These are phyloP conservation scores for Leucosporidium creatinivorum DNA, from an alignment of 768 basidiomycete genomes.

Conservation along the genomic window DNA sequence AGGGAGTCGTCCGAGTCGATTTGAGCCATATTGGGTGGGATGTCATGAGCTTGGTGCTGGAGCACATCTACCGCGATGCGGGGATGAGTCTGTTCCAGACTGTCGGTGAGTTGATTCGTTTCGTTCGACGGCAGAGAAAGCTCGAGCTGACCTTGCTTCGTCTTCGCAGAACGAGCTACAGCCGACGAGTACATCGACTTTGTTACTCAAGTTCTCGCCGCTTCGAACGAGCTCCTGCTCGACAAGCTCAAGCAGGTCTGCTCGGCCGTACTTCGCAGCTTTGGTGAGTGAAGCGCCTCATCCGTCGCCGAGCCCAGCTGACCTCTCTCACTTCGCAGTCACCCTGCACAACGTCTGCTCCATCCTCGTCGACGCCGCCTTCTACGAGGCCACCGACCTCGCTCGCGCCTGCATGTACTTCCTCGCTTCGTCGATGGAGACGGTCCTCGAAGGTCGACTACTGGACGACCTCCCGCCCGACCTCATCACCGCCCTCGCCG, in stretches of 20 bases:
- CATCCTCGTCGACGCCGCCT: conserved; percentile 70
- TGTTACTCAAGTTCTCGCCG: conserved; percentile 75
- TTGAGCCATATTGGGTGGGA: conserved; percentile 66
- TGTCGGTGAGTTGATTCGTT: conserved; percentile 50
- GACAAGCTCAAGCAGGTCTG: conserved; percentile 76
- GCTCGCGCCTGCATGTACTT: conserved; percentile 65
- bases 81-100: conserved; percentile 60
- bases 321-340: conserved; percentile 47
- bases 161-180: conserved; percentile 53
- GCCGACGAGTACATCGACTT: conserved; percentile 75
- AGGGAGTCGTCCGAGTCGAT: conserved; percentile 56
- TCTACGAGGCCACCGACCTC: conserved; percentile 64
- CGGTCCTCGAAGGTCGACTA: conserved; percentile 68
- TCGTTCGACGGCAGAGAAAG: no score
- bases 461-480: conserved; percentile 65
- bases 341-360: conserved; percentile 69
- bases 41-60: conserved; percentile 66
- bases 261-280: conserved; percentile 56
- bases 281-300: conserved; percentile 22
- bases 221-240: conserved; percentile 85
- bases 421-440: conserved; percentile 75
- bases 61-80: conserved; percentile 66
- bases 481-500: conserved; percentile 61
- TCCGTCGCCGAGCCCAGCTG: neutral
- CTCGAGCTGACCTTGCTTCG: conserved; percentile 1